These are phyloP conservation scores for Cadophora sp. DNA, from an alignment of 2,329 filamentous ascomycete genomes.

Conservation along the genomic window DNA sequence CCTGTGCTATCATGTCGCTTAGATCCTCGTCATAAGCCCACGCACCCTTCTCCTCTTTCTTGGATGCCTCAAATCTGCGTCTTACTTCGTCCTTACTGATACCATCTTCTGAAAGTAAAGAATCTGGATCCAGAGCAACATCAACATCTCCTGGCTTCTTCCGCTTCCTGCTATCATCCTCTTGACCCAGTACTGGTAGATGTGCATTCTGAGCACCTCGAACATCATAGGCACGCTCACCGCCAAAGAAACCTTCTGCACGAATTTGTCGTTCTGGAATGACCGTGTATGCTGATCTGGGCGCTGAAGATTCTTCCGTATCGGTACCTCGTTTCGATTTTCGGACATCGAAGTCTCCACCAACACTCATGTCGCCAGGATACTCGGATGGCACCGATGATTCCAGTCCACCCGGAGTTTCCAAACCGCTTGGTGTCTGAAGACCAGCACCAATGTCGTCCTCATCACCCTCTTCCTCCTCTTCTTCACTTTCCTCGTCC, in stretches of 20 bases:
- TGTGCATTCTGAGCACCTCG: conserved; percentile 61
- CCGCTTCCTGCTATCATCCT: conserved; percentile 79
- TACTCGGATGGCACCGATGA: conserved; percentile 85
- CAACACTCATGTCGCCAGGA: conserved; percentile 75
- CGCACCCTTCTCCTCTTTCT: conserved; percentile 65
- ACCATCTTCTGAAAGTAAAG: conserved; percentile 74
- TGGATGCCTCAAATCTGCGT: conserved; percentile 77
- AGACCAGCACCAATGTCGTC: conserved; percentile 69
- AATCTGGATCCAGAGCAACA: conserved; percentile 87
- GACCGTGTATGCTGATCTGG: conserved; percentile 85
- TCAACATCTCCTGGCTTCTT: conserved; percentile 98
- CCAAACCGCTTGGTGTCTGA: conserved; percentile 77
- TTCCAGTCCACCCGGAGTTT: conserved; percentile 81
- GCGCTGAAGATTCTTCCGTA: conserved; percentile 79
- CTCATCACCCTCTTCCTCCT: conserved; percentile 64
- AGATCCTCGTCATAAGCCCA: conserved; percentile 85
- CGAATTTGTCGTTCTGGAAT: conserved; percentile 87
- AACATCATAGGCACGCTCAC: conserved; percentile 91
- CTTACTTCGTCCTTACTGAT: conserved; percentile 85
- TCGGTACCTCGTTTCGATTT: conserved; percentile 87
- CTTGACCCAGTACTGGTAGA: conserved; percentile 78
- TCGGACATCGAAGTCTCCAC: conserved; percentile 88
- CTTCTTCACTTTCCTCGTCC: conserved; percentile 71
- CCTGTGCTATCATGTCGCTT: conserved; percentile 93
- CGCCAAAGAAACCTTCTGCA: conserved; percentile 93